Base-by-base conservation (phyloP, 2,329 filamentous ascomycete species). In the Fusarium sterilihyphosum region DNA sequence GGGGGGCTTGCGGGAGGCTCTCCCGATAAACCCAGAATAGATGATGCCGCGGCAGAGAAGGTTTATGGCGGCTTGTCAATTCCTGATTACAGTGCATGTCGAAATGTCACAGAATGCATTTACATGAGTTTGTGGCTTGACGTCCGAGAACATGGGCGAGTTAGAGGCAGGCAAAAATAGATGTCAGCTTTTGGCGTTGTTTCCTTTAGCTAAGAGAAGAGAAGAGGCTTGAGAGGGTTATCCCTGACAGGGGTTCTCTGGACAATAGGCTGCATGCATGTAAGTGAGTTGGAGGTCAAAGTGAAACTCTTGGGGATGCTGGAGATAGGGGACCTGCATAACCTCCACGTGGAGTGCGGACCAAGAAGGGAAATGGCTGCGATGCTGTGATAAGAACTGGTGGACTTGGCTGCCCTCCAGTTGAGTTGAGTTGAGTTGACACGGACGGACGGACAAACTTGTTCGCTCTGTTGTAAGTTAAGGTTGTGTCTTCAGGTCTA, bases 271-370 rank as follows among this genome's bases (percentile, higher is more conserved):
- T 59, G 54, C n/a, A n/a, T n/a, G n/a, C n/a, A 16, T 35, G 33
- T 35, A 47, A 16, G 33, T 35, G 14, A 61, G 31, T 58, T 61
- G 50, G 40, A 49, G 43, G 66, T 26, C 61, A 70, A 54, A 54
- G 75, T 68, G 71, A 67, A 72, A 63, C 67, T 66, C 47, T 12
- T 54, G 44, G 58, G 62, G 43, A 73, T 71, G 71, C 41, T 61
- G 31, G 54, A 67, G 60, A 76, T 71, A 75, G 73, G 75, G 75
- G 75, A 77, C 71, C 73, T 77, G 73, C 75, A 76, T 77, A 43
- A 69, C 52, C 60, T 74, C 71, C 75, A 76, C 73, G 75, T 77
- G 75, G 71, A 76, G 37, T 33, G 56, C 24, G 61, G 33, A 72
- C 59, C 41, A 57, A 53, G 52, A 60, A 68, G 54, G 68, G 72